These are phyloP conservation scores for Carpinus fangiana DNA, from an alignment of 306 rosid species.

Conservation along the genomic window DNA sequence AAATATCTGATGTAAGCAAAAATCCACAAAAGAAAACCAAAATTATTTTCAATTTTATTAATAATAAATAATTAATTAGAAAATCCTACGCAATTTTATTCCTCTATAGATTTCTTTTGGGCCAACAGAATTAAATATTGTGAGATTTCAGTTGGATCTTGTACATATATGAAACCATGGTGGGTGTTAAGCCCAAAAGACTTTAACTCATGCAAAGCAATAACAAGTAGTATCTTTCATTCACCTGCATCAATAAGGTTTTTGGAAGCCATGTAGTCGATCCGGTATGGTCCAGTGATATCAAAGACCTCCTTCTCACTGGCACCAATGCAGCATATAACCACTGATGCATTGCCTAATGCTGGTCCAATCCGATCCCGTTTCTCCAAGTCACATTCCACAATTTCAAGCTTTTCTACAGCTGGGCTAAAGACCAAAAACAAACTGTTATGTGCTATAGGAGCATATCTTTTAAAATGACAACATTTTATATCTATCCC, in stretches of 20 bases:
- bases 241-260: slow-evolving; percentile 82
- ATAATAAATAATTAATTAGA: neutral
- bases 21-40: neutral
- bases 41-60: neutral
- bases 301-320: slow-evolving; percentile 95
- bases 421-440: slow-evolving; percentile 99
- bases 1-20: neutral
- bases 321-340: slow-evolving; percentile 93
- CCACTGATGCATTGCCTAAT: slow-evolving; percentile 72
- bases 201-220: slow-evolving; percentile 9
- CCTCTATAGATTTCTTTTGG: slow-evolving; percentile 1
- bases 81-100: neutral
- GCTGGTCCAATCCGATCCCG: slow-evolving; percentile 60
- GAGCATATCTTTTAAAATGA: slow-evolving; percentile 27
- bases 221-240: slow-evolving; percentile 7
- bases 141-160: neutral
- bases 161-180: slow-evolving; percentile 1
- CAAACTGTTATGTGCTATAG: slow-evolving; percentile 60
- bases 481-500: slow-evolving; percentile 7
- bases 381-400: slow-evolving; percentile 95
- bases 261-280: slow-evolving; percentile 84
- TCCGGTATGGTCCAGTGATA: slow-evolving; percentile 87
- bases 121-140: neutral
- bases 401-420: slow-evolving; percentile 97
- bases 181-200: neutral